phyloP scores from a whole-genome alignment of 495 filamentous ascomycete genomes.

The Daldinia decipiens region DNA sequence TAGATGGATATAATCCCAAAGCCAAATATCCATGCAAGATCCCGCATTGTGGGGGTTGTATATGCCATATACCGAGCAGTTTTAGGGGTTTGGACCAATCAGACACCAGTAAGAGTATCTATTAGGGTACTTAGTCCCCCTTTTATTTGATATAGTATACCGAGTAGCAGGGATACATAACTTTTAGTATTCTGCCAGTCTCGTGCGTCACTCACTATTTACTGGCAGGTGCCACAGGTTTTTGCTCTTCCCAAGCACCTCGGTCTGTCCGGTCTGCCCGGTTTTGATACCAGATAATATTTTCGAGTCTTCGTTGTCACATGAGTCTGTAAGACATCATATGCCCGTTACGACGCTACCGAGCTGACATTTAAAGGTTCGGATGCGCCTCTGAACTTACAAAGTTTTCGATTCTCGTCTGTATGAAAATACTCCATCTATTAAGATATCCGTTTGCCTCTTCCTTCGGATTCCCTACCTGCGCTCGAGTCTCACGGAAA shows the following conservation, averaged over 20 bases:
- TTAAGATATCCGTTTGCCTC: constrained; percentile 37
- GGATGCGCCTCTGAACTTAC: constrained; percentile 4
- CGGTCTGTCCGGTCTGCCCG: constrained; percentile 37
- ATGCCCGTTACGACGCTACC: background rate
- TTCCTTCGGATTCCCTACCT: constrained; percentile 27
- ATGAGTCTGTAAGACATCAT: constrained; percentile 28
- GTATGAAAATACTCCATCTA: constrained; percentile 34
- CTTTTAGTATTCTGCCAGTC: constrained; percentile 20
- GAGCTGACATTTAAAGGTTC: constrained; percentile 23
- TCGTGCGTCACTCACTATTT: constrained; percentile 37
- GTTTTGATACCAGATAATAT: constrained; percentile 13
- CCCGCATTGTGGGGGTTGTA: background rate
- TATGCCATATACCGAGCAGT: background rate
- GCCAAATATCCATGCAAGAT: background rate
- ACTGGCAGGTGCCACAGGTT: constrained; percentile 33
- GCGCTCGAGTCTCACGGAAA: constrained; percentile 17
- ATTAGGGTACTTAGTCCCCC: background rate
- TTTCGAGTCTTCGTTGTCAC: constrained; percentile 30
- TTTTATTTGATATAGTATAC: constrained; percentile 4
- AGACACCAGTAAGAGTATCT: background rate
- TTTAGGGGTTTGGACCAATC: background rate
- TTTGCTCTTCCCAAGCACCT: constrained; percentile 24
- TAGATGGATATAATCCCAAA: background rate
- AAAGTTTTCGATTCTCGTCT: constrained; percentile 2
- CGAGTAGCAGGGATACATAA: background rate